Evolutionary conservation across 2,329 filamentous ascomycete species (phyloP).

Genomic region (Nemania sp.): DNA sequence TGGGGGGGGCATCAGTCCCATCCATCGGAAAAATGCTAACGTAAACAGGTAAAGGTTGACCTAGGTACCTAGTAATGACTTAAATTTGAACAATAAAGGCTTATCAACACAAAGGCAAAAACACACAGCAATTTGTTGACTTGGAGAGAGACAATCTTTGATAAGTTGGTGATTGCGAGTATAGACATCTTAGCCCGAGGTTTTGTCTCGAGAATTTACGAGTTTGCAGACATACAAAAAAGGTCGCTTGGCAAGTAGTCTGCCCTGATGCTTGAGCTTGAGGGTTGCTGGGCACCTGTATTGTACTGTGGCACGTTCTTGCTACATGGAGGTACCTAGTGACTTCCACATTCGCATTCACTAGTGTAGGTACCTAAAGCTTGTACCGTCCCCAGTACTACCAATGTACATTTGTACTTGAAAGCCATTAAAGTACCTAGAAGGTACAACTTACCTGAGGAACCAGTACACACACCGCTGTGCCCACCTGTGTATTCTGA

Average conservation of each 20-base stretch:
- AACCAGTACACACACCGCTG: conserved; percentile 27
- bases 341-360: not conserved
- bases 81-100: not conserved
- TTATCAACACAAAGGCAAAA: not conserved
- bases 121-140: not conserved
- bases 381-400: not conserved
- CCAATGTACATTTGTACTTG: not conserved
- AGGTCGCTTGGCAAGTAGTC: not conserved
- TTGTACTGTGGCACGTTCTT: conserved; percentile 16
- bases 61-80: conserved; percentile 9
- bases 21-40: conserved; percentile 3
- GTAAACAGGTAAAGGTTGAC: conserved; percentile 11
- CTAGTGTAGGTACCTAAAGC: not conserved
- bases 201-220: not conserved
- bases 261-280: not conserved
- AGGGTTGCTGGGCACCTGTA: not conserved
- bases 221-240: conserved; percentile 13
- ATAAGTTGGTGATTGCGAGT: not conserved
- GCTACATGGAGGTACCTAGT: conserved; percentile 7
- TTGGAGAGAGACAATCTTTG: too few species aligned
- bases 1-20: conserved; percentile 21
- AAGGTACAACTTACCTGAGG: conserved; percentile 18
- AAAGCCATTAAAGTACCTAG: not conserved
- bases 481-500: conserved; percentile 23
- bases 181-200: not conserved